Conservation (phyloP, 2,329 filamentous ascomycete species). For the Lachnellula subtilissima region DNA sequence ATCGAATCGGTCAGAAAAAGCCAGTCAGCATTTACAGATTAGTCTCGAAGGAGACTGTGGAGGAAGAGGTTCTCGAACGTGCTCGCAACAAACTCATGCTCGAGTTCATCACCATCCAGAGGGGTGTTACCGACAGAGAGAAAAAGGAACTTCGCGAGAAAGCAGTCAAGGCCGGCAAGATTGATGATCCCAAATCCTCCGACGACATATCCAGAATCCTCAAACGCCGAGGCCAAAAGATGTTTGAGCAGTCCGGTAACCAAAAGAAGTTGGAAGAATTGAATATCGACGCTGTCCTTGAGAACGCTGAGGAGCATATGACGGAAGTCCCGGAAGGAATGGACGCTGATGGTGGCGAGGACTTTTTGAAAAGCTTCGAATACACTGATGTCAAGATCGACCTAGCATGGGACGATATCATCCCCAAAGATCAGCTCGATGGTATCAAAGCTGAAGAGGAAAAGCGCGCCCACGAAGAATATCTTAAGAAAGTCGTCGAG, state of each 20-base stretch:
- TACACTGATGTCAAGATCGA: slow-evolving; percentile 98
- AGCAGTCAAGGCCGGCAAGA: slow-evolving; percentile 72
- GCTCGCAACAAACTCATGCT: slow-evolving; percentile 96
- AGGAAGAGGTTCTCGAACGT: slow-evolving; percentile 94
- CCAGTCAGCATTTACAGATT: slow-evolving; percentile 95
- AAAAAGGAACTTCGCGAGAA: slow-evolving; percentile 71
- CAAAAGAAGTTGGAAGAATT: slow-evolving; percentile 95
- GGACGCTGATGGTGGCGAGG: slow-evolving; percentile 91
- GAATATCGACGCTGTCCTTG: slow-evolving; percentile 94
- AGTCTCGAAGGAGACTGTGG: slow-evolving; percentile 96
- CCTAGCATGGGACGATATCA: slow-evolving; percentile 97
- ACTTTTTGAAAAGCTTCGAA: slow-evolving; percentile 84
- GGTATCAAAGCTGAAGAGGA: slow-evolving; percentile 87
- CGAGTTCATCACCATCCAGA: slow-evolving; percentile 95
- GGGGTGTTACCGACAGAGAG: slow-evolving; percentile 91
- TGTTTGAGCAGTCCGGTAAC: slow-evolving; percentile 97
- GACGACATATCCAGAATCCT: slow-evolving; percentile 95
- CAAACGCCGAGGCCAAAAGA: slow-evolving; percentile 96
- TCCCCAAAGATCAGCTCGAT: slow-evolving; percentile 87
- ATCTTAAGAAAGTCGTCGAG: slow-evolving; percentile 75
- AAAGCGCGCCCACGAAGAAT: slow-evolving; percentile 74
- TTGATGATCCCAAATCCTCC: slow-evolving; percentile 78
- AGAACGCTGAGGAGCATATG: slow-evolving; percentile 94
- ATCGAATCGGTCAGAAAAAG: slow-evolving; percentile 93
- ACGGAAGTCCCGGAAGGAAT: slow-evolving; percentile 93